phyloP scores from a whole-genome alignment of 2,329 filamentous ascomycete genomes.

The Seiridium cupressi region DNA sequence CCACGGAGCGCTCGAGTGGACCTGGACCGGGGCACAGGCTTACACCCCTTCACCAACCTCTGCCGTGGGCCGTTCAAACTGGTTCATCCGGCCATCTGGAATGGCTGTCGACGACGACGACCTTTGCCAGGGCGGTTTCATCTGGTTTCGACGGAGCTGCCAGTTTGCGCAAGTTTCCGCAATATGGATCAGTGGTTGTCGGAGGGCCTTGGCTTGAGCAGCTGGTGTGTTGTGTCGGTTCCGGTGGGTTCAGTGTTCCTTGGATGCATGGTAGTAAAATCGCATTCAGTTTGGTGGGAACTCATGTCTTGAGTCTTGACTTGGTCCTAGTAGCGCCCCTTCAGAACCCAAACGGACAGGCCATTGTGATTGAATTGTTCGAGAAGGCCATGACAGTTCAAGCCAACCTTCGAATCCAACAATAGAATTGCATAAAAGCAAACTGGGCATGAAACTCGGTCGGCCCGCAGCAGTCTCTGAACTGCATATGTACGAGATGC shows the following conservation, averaged over 20 bases:
- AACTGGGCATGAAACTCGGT: no score
- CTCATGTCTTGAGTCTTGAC: not conserved
- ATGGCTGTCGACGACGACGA: not conserved
- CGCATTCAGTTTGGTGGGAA: not conserved
- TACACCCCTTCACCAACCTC: not conserved
- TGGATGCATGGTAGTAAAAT: not conserved
- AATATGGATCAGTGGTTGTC: not conserved
- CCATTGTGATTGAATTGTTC: not conserved
- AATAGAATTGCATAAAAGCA: no score
- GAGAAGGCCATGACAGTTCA: not conserved
- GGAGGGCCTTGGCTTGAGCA: not conserved
- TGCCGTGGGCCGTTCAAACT: not conserved
- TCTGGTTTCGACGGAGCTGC: constrained; percentile 1
- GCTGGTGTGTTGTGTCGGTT: no score
- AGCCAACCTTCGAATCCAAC: no score
- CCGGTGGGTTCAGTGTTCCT: no score
- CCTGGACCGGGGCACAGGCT: not conserved
- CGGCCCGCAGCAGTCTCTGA: no score
- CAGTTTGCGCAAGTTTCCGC: not conserved
- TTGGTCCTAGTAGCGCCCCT: not conserved
- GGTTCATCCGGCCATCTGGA: not conserved
- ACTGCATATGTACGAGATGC: no score
- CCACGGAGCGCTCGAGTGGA: not conserved
- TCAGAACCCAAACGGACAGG: not conserved
- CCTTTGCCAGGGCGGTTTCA: not conserved